Conservation (phyloP, 805 yeast species). For the Huiozyma sinensis region DNA sequence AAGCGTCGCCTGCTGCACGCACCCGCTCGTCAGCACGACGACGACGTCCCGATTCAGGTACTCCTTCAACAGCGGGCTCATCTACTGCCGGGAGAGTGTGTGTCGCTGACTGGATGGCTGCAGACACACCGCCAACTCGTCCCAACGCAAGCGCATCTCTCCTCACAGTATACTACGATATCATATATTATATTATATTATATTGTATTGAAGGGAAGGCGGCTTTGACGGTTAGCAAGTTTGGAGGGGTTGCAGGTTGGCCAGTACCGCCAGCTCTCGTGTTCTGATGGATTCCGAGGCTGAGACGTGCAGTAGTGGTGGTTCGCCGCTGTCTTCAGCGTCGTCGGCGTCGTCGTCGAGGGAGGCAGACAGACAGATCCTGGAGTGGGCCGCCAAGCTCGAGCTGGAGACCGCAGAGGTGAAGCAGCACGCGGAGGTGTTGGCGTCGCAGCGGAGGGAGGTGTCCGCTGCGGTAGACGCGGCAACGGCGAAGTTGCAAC, state of each 20-base stretch:
- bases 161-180: too few relatives aligned
- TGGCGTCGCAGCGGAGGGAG: constrained; percentile 11
- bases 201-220: too few relatives aligned
- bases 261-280: not conserved
- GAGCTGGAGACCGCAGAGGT: constrained; percentile 40
- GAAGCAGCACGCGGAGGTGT: constrained; percentile 23
- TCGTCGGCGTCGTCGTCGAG: not conserved
- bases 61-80: constrained; percentile 27
- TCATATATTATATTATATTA: too few relatives aligned
- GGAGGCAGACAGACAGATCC: constrained; percentile 28
- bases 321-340: too few relatives aligned
- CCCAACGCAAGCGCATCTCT: too few relatives aligned
- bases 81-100: constrained; percentile 1
- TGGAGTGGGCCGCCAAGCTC: constrained; percentile 40
- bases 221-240: too few relatives aligned
- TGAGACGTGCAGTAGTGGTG: not conserved
- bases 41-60: constrained; percentile 37
- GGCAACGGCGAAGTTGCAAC: constrained; percentile 1
- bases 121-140: too few relatives aligned
- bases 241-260: not conserved
- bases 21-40: constrained; percentile 48
- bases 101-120: too few relatives aligned
- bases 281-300: not conserved
- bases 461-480: constrained; percentile 7
- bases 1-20: constrained; percentile 37